Base-by-base conservation (phyloP, 1,139 yeast genomes). In the Protomyces lactucae-debilis region DNA sequence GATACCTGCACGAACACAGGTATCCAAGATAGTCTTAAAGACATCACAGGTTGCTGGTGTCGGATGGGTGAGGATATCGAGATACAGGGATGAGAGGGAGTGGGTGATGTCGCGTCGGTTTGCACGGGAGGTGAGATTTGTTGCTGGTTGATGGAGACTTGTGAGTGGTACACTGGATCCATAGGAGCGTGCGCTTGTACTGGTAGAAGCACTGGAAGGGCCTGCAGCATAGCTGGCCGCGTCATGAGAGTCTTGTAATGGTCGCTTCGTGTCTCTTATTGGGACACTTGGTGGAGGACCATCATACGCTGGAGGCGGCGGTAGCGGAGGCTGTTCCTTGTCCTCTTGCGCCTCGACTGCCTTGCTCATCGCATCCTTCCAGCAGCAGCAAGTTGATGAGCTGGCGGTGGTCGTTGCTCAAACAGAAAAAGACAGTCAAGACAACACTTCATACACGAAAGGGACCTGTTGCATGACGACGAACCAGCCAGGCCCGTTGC, bases 11-110 rank as follows among this genome's bases (percentile, higher is more conserved):
- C 43, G 52, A 21, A 36, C 3, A 25, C 61, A 57, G 14, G 61
- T 57, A 16, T 48, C 55, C 25, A 36, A n/a, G 16, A 57, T 48
- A 9, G 55, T 57, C n/a, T 21, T 9, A 10, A 57, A 51, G 6
- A 57, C 36, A 36, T 51, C 55, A 14, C 36, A 48, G 16, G 61
- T 57, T 10, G 52, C 43, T 6, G 37, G 35, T 6, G 46, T 16
- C 1, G 61, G 61, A 4, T 25, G 46, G 18, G 21, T 4, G 21
- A 57, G 35, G 48, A 57, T 57, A 21, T 57, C 61, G 18, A 6
- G 14, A 16, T 57, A 57, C 14, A 57, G 55, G 10, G n/a, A 35
- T 21, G 16, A 36, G 10, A 57, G 39, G 14, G 61, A 57, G 9
- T 37, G n/a, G 14, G 37, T 35, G 23, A 43, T 43, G 23, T 43